These are phyloP conservation scores for Colletotrichum sp. DNA, from an alignment of 2,329 filamentous ascomycete genomes.

Conservation along the genomic window DNA sequence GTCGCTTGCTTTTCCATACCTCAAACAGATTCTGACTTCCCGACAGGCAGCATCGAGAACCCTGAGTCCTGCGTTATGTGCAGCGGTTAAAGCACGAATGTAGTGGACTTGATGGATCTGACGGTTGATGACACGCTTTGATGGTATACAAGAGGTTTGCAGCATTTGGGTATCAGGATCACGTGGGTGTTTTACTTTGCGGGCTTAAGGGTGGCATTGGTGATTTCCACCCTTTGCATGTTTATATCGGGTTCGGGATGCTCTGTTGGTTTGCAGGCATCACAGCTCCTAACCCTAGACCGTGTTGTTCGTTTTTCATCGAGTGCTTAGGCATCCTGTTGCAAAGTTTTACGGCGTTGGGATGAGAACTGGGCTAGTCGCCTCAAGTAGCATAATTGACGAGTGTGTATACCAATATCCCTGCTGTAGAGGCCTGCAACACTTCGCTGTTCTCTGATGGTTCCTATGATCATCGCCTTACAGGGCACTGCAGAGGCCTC, in stretches of 20 bases:
- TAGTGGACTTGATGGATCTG: conserved; percentile 6
- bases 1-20: conserved; percentile 31
- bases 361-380: background rate
- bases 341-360: background rate
- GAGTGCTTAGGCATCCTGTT: background rate
- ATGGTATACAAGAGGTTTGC: conserved; percentile 12
- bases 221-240: background rate
- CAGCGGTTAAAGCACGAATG: conserved; percentile 70
- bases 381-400: background rate
- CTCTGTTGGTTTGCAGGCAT: background rate
- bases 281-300: background rate
- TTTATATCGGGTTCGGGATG: background rate
- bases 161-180: conserved; percentile 4
- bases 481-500: background rate
- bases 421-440: background rate
- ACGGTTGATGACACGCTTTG: conserved; percentile 20
- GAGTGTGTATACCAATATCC: background rate
- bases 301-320: background rate
- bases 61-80: conserved; percentile 96
- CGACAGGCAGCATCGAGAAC: conserved; percentile 89
- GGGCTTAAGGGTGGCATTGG: conserved; percentile 12
- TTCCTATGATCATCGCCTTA: background rate
- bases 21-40: conserved; percentile 32
- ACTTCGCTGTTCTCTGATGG: background rate
- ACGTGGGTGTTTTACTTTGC: background rate